Evolutionary conservation across 176 grass and related monocot species (phyloP).

Genomic region (Oryza australiensis): DNA sequence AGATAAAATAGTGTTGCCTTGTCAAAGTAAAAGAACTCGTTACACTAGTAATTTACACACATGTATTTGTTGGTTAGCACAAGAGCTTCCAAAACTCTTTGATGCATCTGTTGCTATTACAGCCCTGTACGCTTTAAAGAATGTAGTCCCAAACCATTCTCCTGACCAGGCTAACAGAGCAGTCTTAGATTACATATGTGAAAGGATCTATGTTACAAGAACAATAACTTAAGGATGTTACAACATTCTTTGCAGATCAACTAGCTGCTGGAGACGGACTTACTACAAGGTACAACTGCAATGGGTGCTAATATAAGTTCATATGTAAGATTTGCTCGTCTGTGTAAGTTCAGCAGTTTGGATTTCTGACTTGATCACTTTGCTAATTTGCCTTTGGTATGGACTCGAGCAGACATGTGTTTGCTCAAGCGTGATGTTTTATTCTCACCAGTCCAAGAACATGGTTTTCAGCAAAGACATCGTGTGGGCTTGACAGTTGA

Average conservation of each 20-base stretch:
- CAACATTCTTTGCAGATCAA: constrained; percentile 29
- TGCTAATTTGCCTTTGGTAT: constrained; percentile 1
- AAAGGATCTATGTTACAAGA: not conserved
- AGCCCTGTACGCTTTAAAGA: not conserved
- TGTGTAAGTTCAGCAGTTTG: constrained; percentile 6
- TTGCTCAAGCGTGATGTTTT: not conserved
- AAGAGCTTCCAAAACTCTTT: not conserved
- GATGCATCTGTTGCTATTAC: not conserved
- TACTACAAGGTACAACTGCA: not conserved
- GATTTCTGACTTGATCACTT: constrained; percentile 8
- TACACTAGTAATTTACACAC: not conserved
- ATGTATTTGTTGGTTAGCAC: not conserved
- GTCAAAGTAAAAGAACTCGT: not conserved
- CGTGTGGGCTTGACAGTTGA: not conserved
- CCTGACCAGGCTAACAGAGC: not conserved
- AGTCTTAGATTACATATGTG: not conserved
- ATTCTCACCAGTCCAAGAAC: constrained; percentile 11
- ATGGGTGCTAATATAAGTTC: not conserved
- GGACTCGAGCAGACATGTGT: not conserved
- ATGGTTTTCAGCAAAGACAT: constrained; percentile 25
- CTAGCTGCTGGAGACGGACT: constrained; percentile 30
- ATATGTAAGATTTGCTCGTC: not conserved
- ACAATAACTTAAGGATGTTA: not conserved
- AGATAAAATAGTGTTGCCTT: not conserved
- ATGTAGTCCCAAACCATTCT: not conserved